Conservation (phyloP, 495 filamentous ascomycete species). For the Aspergillus avenaceus region DNA sequence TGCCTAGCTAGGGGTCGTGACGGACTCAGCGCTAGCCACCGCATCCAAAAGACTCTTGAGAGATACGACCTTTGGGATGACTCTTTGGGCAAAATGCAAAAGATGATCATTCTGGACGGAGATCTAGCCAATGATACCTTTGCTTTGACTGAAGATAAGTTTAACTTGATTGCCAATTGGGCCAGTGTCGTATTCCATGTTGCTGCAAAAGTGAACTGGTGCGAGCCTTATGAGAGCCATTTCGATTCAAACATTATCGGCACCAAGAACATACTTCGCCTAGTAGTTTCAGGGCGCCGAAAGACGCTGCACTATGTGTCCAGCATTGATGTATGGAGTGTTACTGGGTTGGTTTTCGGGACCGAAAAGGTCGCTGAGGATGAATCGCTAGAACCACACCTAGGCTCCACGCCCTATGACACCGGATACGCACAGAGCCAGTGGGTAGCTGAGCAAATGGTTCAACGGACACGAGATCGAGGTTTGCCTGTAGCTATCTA, state of each 20-base stretch:
- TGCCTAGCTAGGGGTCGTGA: neutral
- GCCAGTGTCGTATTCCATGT: neutral
- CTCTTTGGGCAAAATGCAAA: neutral
- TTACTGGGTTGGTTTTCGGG: slow-evolving; percentile 3
- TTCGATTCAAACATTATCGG: slow-evolving; percentile 15
- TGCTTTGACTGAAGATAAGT: neutral
- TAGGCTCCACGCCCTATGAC: slow-evolving; percentile 6
- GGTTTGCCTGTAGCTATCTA: slow-evolving; percentile 16
- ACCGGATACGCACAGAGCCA: slow-evolving; percentile 19
- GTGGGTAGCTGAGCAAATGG: slow-evolving; percentile 17
- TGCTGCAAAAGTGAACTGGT: neutral
- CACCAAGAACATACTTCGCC: slow-evolving; percentile 9
- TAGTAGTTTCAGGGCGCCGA: slow-evolving; percentile 9
- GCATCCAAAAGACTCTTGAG: neutral
- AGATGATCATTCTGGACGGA: neutral
- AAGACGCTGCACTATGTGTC: slow-evolving; percentile 22
- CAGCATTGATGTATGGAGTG: slow-evolving; percentile 10
- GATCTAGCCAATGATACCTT: neutral
- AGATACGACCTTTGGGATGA: neutral
- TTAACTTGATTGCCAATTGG: neutral
- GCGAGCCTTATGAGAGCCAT: slow-evolving; percentile 3
- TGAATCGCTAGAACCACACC: slow-evolving; percentile 2
- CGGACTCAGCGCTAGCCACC: neutral
- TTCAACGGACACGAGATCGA: slow-evolving; percentile 7
- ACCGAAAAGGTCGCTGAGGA: slow-evolving; percentile 11